Conservation (phyloP, 768 basidiomycete genomes). For the Pulveroboletus sp. region DNA sequence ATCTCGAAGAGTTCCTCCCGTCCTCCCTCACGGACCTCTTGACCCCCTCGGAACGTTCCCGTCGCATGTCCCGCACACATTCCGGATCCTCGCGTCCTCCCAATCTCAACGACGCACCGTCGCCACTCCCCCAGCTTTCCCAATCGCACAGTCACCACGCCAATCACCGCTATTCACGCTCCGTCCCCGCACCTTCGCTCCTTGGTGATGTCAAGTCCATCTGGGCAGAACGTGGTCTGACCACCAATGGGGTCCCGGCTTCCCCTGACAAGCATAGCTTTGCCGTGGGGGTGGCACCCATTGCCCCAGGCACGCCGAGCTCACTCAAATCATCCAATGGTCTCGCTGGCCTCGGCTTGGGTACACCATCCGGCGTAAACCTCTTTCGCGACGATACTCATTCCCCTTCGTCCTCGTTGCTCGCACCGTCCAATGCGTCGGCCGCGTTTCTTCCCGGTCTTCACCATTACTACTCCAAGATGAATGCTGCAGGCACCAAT, state of each 20-base stretch:
- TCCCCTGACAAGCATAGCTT: constrained; percentile 34
- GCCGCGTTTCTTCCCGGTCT: constrained; percentile 78
- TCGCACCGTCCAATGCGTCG: constrained; percentile 74
- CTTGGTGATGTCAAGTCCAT: constrained; percentile 76
- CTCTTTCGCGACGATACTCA: constrained; percentile 34
- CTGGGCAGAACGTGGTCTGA: constrained; percentile 62
- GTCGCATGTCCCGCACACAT: constrained; percentile 78
- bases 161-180: constrained; percentile 74
- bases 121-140: constrained; percentile 17
- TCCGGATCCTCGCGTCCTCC: constrained; percentile 36
- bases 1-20: constrained; percentile 87
- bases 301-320: constrained; percentile 45
- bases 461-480: constrained; percentile 63
- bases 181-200: constrained; percentile 75
- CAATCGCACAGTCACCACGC: constrained; percentile 23
- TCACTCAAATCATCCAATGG: constrained; percentile 49
- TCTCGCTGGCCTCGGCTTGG: constrained; percentile 26
- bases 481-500: constrained; percentile 32
- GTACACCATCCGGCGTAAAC: constrained; percentile 7
- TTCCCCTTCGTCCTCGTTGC: constrained; percentile 31
- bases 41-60: constrained; percentile 81
- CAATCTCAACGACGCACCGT: constrained; percentile 19
- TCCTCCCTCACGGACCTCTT: constrained; percentile 85
- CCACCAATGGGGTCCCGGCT: constrained; percentile 32
- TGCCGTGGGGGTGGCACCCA: constrained; percentile 18